phyloP scores from a whole-genome alignment of 768 basidiomycete genomes.

The Lentinula lateritia region DNA sequence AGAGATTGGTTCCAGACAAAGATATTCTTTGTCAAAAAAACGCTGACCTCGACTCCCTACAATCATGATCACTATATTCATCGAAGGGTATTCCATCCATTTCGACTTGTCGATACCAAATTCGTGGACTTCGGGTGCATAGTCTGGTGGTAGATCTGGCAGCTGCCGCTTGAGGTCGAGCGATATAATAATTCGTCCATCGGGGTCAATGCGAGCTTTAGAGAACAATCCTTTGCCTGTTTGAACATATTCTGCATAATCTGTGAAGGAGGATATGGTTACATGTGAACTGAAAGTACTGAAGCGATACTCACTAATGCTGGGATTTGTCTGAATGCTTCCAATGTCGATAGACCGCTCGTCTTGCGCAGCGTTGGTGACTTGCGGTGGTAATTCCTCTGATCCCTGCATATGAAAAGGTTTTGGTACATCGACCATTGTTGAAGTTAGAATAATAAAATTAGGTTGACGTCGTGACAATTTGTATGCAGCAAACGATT shows the following conservation, averaged over 20 bases:
- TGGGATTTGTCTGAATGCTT: conserved; percentile 17
- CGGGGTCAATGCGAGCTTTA: conserved; percentile 31
- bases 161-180: conserved; percentile 43
- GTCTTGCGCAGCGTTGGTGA: conserved; percentile 9
- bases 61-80: conserved; percentile 64
- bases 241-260: conserved; percentile 32
- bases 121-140: conserved; percentile 41
- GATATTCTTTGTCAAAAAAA: neutral
- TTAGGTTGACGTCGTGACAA: neutral
- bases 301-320: conserved; percentile 10
- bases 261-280: conserved; percentile 12
- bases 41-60: conserved; percentile 56
- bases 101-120: conserved; percentile 37
- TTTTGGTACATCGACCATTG: neutral
- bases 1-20: neutral
- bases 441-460: neutral
- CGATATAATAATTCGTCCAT: conserved; percentile 42
- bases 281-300: neutral
- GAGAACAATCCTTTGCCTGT: conserved; percentile 38
- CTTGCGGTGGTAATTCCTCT: conserved; percentile 7
- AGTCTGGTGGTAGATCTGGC: conserved; percentile 44
- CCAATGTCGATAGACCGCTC: conserved; percentile 15
- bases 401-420: conserved; percentile 19
- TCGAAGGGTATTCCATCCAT: conserved; percentile 30
- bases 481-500: neutral